A percentile compares a stretch with the other conserved stretches of the same genome.
These are phyloP conservation scores for Castanea crenata DNA, from an alignment of 306 rosid genomes.

Conservation along the genomic window DNA sequence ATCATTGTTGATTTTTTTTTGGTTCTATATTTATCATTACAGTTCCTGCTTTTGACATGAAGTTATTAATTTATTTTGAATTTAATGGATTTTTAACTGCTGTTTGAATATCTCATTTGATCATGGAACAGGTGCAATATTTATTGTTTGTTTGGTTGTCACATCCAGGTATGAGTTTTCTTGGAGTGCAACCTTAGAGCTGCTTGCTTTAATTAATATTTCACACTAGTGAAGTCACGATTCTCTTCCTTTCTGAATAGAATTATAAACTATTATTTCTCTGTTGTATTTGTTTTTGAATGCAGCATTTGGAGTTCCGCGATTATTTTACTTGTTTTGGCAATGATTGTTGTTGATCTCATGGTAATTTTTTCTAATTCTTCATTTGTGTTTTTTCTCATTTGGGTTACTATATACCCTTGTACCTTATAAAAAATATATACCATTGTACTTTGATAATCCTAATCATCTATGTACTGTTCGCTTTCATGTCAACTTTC, in stretches of 20 bases:
- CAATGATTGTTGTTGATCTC: slow-evolving; percentile 91
- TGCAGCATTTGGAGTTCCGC: slow-evolving; percentile 90
- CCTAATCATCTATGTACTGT: not conserved
- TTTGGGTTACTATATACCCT: not conserved
- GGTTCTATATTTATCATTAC: not conserved
- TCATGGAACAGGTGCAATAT: slow-evolving; percentile 75
- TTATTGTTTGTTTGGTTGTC: slow-evolving; percentile 75
- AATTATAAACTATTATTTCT: not conserved
- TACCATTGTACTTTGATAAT: not conserved
- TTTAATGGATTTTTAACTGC: not conserved
- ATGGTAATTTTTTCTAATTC: slow-evolving; percentile 52
- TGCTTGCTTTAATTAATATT: not conserved
- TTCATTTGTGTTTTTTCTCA: slow-evolving; percentile 1
- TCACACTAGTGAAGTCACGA: not conserved
- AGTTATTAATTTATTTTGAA: not conserved
- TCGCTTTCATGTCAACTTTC: not conserved
- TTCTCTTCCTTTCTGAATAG: slow-evolving; percentile 5
- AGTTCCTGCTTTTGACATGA: not conserved
- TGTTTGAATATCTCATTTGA: slow-evolving; percentile 22
- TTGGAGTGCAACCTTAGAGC: slow-evolving; percentile 20
- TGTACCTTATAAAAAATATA: too few relatives aligned
- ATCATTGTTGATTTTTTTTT: not conserved
- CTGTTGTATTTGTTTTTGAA: slow-evolving; percentile 21
- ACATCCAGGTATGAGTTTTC: slow-evolving; percentile 71
- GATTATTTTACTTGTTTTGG: slow-evolving; percentile 76